Conservation (phyloP, 345 rosid genomes). For the Moringa oleifera region DNA sequence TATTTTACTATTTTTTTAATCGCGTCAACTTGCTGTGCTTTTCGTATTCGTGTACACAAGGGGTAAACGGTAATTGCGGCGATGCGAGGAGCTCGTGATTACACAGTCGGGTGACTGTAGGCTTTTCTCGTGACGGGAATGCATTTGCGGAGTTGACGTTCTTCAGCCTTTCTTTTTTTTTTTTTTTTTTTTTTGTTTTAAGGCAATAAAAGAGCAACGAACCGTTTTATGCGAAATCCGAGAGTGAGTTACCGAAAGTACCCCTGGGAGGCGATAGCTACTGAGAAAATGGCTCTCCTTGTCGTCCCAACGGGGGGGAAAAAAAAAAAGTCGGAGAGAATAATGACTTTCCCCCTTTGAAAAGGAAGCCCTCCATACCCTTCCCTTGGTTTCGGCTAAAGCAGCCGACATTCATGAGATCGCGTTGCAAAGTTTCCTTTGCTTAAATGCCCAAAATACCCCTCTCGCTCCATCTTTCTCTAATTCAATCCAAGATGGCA, state of each 20-base stretch:
- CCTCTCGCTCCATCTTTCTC: background rate
- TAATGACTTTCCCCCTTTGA: slow-evolving; percentile 3
- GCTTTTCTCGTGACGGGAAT: no score
- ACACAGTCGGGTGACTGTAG: no score
- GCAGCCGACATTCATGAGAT: background rate
- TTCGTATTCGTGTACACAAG: no score
- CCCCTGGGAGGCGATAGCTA: slow-evolving; percentile 4
- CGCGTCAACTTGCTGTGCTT: no score
- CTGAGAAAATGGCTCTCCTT: slow-evolving; percentile 12
- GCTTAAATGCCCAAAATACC: background rate
- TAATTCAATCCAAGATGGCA: no score
- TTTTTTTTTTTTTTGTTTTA: no score
- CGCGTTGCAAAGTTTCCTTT: background rate
- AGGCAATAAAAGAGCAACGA: background rate
- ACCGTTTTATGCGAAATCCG: background rate
- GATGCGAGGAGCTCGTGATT: no score
- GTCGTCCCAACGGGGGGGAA: no score
- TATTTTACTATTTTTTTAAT: no score
- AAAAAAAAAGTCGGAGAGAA: slow-evolving; percentile 1
- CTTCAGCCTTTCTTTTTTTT: background rate
- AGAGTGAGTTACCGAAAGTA: background rate
- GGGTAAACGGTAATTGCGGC: no score
- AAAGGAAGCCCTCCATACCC: background rate
- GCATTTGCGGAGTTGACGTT: background rate
- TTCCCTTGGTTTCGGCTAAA: slow-evolving; percentile 6